Percentiles rank a stretch among this genome's conserved stretches.
These are phyloP conservation scores for Blastobotrys illinoisensis DNA, from an alignment of 1,139 yeast genomes.

Conservation along the genomic window DNA sequence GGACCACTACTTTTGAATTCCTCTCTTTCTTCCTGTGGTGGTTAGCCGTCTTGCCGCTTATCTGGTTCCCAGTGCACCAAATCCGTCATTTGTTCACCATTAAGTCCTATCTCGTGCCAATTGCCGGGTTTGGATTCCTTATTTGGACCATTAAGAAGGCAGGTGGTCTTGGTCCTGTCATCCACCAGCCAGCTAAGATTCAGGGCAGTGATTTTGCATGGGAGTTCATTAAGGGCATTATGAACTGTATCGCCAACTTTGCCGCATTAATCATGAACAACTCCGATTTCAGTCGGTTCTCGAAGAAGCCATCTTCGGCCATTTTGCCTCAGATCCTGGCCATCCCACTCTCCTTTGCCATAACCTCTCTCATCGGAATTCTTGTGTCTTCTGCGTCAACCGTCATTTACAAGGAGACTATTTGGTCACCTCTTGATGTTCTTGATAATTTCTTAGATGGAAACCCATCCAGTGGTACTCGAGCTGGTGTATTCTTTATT, in stretches of 20 bases:
- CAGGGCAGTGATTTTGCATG: slow-evolving; percentile 64
- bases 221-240: slow-evolving; percentile 74
- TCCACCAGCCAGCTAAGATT: slow-evolving; percentile 44
- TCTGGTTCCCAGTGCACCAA: slow-evolving; percentile 77
- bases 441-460: slow-evolving; percentile 59
- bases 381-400: slow-evolving; percentile 79
- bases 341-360: slow-evolving; percentile 70
- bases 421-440: slow-evolving; percentile 85
- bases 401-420: slow-evolving; percentile 59
- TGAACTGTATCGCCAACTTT: slow-evolving; percentile 79
- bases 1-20: slow-evolving; percentile 63
- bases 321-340: slow-evolving; percentile 53
- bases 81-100: slow-evolving; percentile 76
- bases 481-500: slow-evolving; percentile 84
- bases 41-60: slow-evolving; percentile 68
- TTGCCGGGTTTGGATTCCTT: slow-evolving; percentile 73
- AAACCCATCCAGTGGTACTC: slow-evolving; percentile 54
- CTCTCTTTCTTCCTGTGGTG: slow-evolving; percentile 74
- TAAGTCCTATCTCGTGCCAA: slow-evolving; percentile 69
- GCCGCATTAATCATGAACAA: slow-evolving; percentile 84
- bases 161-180: slow-evolving; percentile 66
- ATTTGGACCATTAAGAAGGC: slow-evolving; percentile 78
- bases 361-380: slow-evolving; percentile 82
- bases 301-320: slow-evolving; percentile 48
- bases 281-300: slow-evolving; percentile 85